phyloP scores from a whole-genome alignment of 2,329 filamentous ascomycete genomes.

The Ophiocordyceps camponoti-rufipedis region DNA sequence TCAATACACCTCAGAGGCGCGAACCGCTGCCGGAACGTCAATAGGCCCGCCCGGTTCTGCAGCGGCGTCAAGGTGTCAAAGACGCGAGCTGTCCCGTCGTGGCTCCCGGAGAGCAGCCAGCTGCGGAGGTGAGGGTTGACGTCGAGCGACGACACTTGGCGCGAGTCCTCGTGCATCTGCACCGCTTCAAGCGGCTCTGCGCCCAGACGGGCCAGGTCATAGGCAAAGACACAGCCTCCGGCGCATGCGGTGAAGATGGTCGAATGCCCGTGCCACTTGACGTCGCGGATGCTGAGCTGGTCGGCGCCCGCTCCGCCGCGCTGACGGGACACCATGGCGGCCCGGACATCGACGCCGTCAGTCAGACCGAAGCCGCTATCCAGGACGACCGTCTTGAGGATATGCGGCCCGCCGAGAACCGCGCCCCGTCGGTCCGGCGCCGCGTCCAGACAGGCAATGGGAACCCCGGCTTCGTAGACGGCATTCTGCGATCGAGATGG shows the following conservation, averaged over 20 bases:
- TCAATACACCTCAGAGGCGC: constrained; percentile 20
- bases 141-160: constrained; percentile 45
- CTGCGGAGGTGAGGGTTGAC: constrained; percentile 41
- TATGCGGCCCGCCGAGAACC: constrained; percentile 37
- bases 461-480: constrained; percentile 28
- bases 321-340: constrained; percentile 32
- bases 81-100: constrained; percentile 43
- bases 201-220: constrained; percentile 35
- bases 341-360: constrained; percentile 39
- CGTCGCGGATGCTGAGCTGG: constrained; percentile 45
- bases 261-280: constrained; percentile 36
- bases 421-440: constrained; percentile 37
- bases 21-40: constrained; percentile 29
- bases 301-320: constrained; percentile 18
- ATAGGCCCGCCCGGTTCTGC: constrained; percentile 26
- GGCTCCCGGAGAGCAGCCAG: constrained; percentile 42
- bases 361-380: constrained; percentile 29
- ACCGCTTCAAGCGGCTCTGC: constrained; percentile 32
- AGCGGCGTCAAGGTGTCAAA: constrained; percentile 36
- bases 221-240: constrained; percentile 46
- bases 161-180: constrained; percentile 40
- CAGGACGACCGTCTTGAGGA: constrained; percentile 41
- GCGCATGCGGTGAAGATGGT: constrained; percentile 45
- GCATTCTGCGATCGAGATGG: constrained; percentile 37
- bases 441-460: constrained; percentile 38